Percentiles rank a stretch among this genome's conserved stretches.
These are phyloP conservation scores for Pelargonium myrrhifolium DNA, from an alignment of 441 rosid species.

Conservation along the genomic window DNA sequence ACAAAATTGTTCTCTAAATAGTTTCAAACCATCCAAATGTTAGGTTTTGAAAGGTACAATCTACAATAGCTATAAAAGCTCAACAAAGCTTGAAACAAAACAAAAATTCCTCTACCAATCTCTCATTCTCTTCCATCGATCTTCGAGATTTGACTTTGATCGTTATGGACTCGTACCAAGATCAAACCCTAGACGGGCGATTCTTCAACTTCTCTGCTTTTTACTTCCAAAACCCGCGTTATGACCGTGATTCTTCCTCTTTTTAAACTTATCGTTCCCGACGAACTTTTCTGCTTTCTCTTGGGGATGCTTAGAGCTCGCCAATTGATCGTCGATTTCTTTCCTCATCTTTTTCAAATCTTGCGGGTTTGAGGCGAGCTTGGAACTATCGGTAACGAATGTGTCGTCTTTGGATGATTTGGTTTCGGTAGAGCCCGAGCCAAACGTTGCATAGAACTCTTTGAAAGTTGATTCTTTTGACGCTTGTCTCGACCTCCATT, in stretches of 20 bases:
- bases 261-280: constrained; percentile 22
- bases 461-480: constrained; percentile 71
- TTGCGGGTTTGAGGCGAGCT: constrained; percentile 28
- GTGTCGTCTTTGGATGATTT: constrained; percentile 33
- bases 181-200: not conserved
- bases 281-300: constrained; percentile 13
- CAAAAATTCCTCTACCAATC: no score
- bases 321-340: constrained; percentile 38
- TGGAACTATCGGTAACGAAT: constrained; percentile 38
- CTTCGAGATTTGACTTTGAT: no score
- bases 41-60: no score
- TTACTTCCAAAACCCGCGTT: constrained; percentile 22
- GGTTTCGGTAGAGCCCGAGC: constrained; percentile 32
- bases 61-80: no score
- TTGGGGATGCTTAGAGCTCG: constrained; percentile 28
- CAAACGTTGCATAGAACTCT: constrained; percentile 54
- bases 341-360: constrained; percentile 44
- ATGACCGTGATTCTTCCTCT: constrained; percentile 23
- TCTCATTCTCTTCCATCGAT: no score
- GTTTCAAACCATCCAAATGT: no score
- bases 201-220: constrained; percentile 7
- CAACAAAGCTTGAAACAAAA: no score
- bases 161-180: no score
- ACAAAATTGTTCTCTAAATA: no score
- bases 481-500: constrained; percentile 72